Base-by-base conservation (phyloP, 106 monocot species). In the Triglochin maritima region DNA sequence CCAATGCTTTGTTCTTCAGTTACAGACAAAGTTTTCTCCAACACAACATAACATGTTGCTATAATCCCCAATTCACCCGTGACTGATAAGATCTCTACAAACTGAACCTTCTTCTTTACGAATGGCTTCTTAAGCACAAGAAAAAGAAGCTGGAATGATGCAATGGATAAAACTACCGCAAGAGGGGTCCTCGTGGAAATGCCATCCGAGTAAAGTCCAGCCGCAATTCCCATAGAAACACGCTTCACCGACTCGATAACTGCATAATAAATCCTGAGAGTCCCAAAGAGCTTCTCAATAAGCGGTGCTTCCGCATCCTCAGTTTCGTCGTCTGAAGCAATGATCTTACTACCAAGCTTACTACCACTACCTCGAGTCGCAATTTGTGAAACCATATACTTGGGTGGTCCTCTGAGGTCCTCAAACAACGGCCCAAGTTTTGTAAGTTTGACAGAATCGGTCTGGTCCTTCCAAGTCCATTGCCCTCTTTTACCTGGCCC, bases 401-500 rank as follows among this genome's bases (percentile, higher is more conserved):
- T 95, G 7, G 94, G 90, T 11, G 94, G 94, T 0, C 90, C 90
- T 45, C 95, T 77, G 10, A 96, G 85, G 71, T 96, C 95, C 64
- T 96, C 95, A 42, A 96, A 96, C 56, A 96, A 29, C 3, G 83
- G 85, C 14, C 95, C 90, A 1, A 85, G 69, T 53, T 75, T 82
- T 15, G 70, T 70, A 1, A 88, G 78, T 11, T 74, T 71, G 53
- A 62, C 4, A 2, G 90, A 70, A 64, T 74, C 67, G 3, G 73
- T 45, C 7, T 76, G 64, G 53, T 66, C 50, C 47, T 81, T 87
- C 90, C 95, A 90, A 3, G 85, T 90, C 95, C 95, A 96, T 17
- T 90, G 87, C 48, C 95, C 90, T 67, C 78, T 81, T 68, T 96
- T 96, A 6, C 87, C 95, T 9, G 95, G 87, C 9, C 90, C 87